Percentiles rank a stretch among this genome's conserved stretches.
Conservation (phyloP, 176 grass and related monocot species). For the Canna indica region DNA sequence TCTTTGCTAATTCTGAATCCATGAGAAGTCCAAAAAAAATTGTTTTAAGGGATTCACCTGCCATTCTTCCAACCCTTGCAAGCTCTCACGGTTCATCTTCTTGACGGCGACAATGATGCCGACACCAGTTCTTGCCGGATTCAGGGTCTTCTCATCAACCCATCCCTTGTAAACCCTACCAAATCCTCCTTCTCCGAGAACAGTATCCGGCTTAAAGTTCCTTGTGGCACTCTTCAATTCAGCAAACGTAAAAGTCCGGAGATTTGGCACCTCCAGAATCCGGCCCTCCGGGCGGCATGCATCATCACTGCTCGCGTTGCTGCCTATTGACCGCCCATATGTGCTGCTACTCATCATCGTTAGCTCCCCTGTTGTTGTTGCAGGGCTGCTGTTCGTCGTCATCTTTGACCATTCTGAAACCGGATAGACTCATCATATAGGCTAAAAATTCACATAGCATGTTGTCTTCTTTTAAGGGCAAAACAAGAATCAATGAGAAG, state of each 20-base stretch:
- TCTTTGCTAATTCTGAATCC: background rate
- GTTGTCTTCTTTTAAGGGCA: no score
- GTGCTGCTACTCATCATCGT: background rate
- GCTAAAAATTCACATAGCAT: no score
- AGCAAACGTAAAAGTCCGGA: background rate
- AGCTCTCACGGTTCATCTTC: slow-evolving; percentile 8
- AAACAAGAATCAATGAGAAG: no score
- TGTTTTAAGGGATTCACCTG: background rate
- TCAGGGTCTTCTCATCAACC: slow-evolving; percentile 4
- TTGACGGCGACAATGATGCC: slow-evolving; percentile 8
- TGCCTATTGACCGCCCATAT: slow-evolving; percentile 10
- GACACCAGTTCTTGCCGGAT: background rate
- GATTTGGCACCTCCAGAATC: slow-evolving; percentile 7
- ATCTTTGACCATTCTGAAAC: background rate
- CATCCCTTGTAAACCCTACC: slow-evolving; percentile 12
- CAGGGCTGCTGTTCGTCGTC: background rate
- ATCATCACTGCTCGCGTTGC: background rate
- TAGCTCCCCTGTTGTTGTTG: background rate
- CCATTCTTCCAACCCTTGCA: slow-evolving; percentile 12
- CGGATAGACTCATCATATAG: no score
- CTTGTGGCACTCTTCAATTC: background rate
- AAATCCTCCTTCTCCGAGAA: slow-evolving; percentile 12
- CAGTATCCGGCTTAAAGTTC: background rate
- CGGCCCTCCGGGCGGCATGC: background rate
- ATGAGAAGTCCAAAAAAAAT: background rate